Percentiles rank a stretch among this genome's conserved stretches.
These are phyloP conservation scores for Globisporangium apiculatum DNA, from an alignment of 352 stramenopile species.

Conservation along the genomic window DNA sequence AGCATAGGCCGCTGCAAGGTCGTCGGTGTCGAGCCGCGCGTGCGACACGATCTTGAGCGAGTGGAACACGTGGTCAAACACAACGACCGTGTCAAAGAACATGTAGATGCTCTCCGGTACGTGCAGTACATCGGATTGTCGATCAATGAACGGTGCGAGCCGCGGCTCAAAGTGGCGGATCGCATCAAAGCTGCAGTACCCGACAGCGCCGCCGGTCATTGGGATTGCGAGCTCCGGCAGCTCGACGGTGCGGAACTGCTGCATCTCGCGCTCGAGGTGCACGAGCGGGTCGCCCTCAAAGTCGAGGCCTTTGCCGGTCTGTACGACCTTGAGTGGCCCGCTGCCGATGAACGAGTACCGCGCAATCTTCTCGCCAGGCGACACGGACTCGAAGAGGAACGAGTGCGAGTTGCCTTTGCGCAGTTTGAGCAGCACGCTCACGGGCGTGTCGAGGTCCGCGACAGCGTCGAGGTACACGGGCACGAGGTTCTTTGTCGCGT, in stretches of 20 bases:
- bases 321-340: constrained; percentile 67
- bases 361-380: constrained; percentile 79
- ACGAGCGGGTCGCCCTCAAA: constrained; percentile 65
- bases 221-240: constrained; percentile 73
- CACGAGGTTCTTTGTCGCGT: constrained; percentile 80
- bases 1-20: constrained; percentile 62
- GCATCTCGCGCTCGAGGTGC: constrained; percentile 78
- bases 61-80: constrained; percentile 89
- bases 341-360: constrained; percentile 89
- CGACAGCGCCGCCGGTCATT: constrained; percentile 83
- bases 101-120: constrained; percentile 89
- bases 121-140: constrained; percentile 70
- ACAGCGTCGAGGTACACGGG: constrained; percentile 81
- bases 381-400: constrained; percentile 85
- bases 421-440: constrained; percentile 86
- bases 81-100: constrained; percentile 86
- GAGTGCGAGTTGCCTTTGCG: constrained; percentile 68
- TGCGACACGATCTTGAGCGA: constrained; percentile 88
- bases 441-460: constrained; percentile 82
- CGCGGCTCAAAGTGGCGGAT: constrained; percentile 87
- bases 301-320: constrained; percentile 50
- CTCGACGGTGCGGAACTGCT: constrained; percentile 52
- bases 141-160: constrained; percentile 67
- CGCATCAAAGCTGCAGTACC: constrained; percentile 86
- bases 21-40: constrained; percentile 54